Evolutionary conservation across 2,329 filamentous ascomycete species (phyloP), one percentile per base, ranked within the genome.

Genomic region (Alternaria ventricosa): DNA sequence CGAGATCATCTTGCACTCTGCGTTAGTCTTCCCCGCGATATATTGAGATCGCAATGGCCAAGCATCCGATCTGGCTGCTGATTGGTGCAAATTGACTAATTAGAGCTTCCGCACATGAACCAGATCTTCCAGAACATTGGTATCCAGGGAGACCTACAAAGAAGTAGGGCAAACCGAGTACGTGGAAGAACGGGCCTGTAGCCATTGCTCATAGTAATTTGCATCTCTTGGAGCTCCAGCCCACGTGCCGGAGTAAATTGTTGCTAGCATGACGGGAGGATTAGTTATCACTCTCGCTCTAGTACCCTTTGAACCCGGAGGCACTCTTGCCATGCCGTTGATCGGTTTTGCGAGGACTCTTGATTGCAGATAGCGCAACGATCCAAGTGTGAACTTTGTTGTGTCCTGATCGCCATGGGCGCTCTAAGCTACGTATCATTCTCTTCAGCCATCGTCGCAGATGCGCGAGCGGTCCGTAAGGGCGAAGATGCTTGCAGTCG

Each of bases 21-120:
- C 33, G 1, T 25, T 53, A 53, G 10, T 41, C 49, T 53, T 53
- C 49, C 30, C 49, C 49, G 9, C 20, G 49, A n/a, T 67, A 67
- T 54, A 67, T 67, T 67, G 51, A 20, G 46, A 54, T 59, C 47
- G 57, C 27, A 47, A 45, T 53, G 13, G 49, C 60, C 41, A 60
- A 60, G 55, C 23, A 18, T 28, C 18, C 12, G 27, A 6, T 10
- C n/a, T 10, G 11, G 4, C 11, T n/a, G 41, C 15, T 59, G 47
- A 67, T 67, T 65, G 65, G 65, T 49, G 65, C 58, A 63, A 43
- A 60, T 47, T 33, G 25, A 33, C 25, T 43, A 30, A 7, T 27
- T 51, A 45, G 13, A 55, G 55, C n/a, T 46, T 63, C 60, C 58
- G 53, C 55, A 28, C 51, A 13, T n/a, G 56, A 60, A 55, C 36